Percentiles rank a stretch among this genome's conserved stretches.
phyloP scores from a whole-genome alignment of 2,329 filamentous ascomycete species.

The Neofusicoccum sp. region DNA sequence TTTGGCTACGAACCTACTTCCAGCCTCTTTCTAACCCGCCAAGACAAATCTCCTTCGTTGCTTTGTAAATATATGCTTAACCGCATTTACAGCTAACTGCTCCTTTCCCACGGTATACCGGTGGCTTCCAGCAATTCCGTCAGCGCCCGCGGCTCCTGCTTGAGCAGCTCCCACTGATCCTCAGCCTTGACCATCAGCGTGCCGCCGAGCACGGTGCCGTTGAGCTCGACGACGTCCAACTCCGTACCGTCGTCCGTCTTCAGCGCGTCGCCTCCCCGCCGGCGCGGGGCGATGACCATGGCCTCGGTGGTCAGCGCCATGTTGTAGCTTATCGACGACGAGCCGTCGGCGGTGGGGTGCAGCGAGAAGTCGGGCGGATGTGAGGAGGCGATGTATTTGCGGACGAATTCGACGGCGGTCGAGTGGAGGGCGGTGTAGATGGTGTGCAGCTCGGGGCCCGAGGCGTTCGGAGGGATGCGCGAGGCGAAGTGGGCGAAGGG shows the following conservation, averaged over 20 bases:
- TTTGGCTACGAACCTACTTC: slow-evolving; percentile 8
- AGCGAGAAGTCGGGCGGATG: slow-evolving; percentile 31
- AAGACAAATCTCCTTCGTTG: neutral
- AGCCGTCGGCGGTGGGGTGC: slow-evolving; percentile 32
- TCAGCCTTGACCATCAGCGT: slow-evolving; percentile 60
- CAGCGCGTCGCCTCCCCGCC: slow-evolving; percentile 44
- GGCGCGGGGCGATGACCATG: slow-evolving; percentile 56
- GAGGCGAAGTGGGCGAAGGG: slow-evolving; percentile 52
- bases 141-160: slow-evolving; percentile 41
- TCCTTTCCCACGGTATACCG: slow-evolving; percentile 29
- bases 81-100: neutral
- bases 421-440: slow-evolving; percentile 36
- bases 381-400: slow-evolving; percentile 42
- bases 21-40: slow-evolving; percentile 7
- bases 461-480: slow-evolving; percentile 41
- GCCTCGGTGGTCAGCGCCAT: slow-evolving; percentile 54
- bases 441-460: slow-evolving; percentile 32
- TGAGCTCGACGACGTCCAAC: slow-evolving; percentile 48
- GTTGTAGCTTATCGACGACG: slow-evolving; percentile 56
- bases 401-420: slow-evolving; percentile 33
- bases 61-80: neutral
- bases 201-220: slow-evolving; percentile 57
- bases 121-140: slow-evolving; percentile 43
- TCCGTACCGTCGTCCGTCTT: slow-evolving; percentile 38
- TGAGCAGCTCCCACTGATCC: slow-evolving; percentile 53